Base-by-base conservation (phyloP, 1,284 basidiomycete genomes). In the Mycosarcoma mackinlayi region DNA sequence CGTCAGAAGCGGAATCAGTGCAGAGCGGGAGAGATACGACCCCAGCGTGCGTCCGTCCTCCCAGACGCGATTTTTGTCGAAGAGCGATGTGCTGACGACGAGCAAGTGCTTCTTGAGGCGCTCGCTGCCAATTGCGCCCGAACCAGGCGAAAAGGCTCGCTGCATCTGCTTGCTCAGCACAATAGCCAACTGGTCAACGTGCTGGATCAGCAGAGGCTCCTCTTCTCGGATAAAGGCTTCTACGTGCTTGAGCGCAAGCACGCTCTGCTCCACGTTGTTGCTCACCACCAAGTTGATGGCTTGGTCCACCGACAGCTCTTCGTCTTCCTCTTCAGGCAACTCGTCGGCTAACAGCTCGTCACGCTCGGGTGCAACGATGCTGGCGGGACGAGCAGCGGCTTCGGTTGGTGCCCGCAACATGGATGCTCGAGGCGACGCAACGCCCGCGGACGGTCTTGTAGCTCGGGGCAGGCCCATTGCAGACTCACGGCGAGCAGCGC, bases 161-260 rank as follows among this genome's bases (percentile, higher is more conserved):
- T 65, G 62, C 44, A 73, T 56, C 56, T 75, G 72, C 52, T 78
- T 78, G 59, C 68, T 60, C 9, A 76, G 62, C 33, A 76, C 76
- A n/a, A 67, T 73, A 5, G 40, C 88, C 19, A 87, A 87, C 13
- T 90, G 90, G 44, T 88, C 88, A 7, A 84, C 82, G 39, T 83
- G 78, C 45, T 23, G 37, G 14, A 71, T 55, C 23, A 79, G 51
- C 46, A 58, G 50, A 11, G 67, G 59, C 39, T 67, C 62, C 14
- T 53, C 58, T 37, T 72, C 72, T 13, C 71, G 62, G 21, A 79
- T 76, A 37, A 74, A 67, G 2, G 54, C 79, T 66, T 31, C 78
- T 52, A 69, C 86, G 85, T 89, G 90, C 85, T 98, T 98, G 76
- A 98, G 86, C 0, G 93, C 93, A 57, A 95, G 92, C n/a, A 97